Conservation (phyloP, 208 protist genomes). For the Leishmania martiniquensis region DNA sequence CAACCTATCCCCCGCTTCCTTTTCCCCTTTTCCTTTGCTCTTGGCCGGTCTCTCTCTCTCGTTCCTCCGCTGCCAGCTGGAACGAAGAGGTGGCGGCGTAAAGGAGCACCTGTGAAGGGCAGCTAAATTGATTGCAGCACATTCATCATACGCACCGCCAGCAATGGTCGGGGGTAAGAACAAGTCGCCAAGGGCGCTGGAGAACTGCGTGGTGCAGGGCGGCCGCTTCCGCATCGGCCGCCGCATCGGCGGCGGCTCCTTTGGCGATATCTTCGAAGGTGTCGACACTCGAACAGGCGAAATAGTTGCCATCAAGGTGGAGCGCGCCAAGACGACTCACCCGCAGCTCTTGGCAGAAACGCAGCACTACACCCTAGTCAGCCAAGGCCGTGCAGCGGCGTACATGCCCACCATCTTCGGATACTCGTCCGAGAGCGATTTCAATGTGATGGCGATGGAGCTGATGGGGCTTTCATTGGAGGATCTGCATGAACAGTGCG, state of each 20-base stretch:
- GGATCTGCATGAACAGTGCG: slow-evolving; percentile 93
- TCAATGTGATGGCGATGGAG: slow-evolving; percentile 95
- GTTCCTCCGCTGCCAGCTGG: background rate
- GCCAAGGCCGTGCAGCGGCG: slow-evolving; percentile 66
- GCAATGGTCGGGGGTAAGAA: slow-evolving; percentile 18
- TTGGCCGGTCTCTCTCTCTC: background rate
- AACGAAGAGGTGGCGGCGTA: background rate
- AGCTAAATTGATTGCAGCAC: background rate
- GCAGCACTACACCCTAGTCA: slow-evolving; percentile 83
- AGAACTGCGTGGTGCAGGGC: slow-evolving; percentile 34
- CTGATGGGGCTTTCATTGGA: slow-evolving; percentile 93
- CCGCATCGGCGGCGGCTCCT: slow-evolving; percentile 97
- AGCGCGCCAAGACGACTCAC: slow-evolving; percentile 87
- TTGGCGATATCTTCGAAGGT: slow-evolving; percentile 93
- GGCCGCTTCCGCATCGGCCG: slow-evolving; percentile 95
- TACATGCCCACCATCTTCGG: slow-evolving; percentile 89
- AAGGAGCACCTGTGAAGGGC: background rate
- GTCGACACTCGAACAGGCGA: slow-evolving; percentile 89
- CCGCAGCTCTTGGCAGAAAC: slow-evolving; percentile 93
- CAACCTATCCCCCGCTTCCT: too few relatives aligned
- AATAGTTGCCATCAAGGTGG: slow-evolving; percentile 92
- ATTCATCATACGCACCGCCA: background rate
- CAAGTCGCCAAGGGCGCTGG: slow-evolving; percentile 20
- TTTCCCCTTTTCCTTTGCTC: background rate
- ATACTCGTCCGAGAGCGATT: slow-evolving; percentile 91